Evolutionary conservation across 192 early-diverging fungal genomes (phyloP).

Genomic region (Coemansia sp.): DNA sequence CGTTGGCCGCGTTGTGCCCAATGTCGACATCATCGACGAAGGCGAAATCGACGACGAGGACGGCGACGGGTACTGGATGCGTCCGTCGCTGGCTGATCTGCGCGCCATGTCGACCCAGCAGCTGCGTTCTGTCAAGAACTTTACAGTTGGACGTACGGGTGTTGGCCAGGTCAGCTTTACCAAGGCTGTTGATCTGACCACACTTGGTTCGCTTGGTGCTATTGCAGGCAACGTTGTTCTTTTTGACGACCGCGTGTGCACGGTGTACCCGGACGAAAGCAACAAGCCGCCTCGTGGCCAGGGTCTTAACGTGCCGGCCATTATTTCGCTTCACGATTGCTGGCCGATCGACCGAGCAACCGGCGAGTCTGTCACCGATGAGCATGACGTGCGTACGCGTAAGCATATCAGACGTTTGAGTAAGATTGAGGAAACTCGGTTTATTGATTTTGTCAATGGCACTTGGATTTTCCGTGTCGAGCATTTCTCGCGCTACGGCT

Average conservation of each 20-base stretch:
- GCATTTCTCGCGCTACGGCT: conserved; percentile 80
- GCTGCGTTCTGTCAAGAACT: conserved; percentile 69
- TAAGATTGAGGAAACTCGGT: conserved; percentile 71
- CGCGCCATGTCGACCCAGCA: conserved; percentile 66
- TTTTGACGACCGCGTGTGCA: conserved; percentile 65
- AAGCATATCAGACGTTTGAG: conserved; percentile 70
- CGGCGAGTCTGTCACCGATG: conserved; percentile 63
- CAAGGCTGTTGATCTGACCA: conserved; percentile 78
- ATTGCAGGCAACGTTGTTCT: conserved; percentile 84
- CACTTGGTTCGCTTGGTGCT: conserved; percentile 54
- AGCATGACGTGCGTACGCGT: conserved; percentile 67
- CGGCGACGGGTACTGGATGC: conserved; percentile 64
- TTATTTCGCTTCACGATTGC: conserved; percentile 74
- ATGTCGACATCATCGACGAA: background rate
- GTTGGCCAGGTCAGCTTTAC: conserved; percentile 78
- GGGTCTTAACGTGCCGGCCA: conserved; percentile 86
- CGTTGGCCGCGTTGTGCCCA: background rate
- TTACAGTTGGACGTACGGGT: conserved; percentile 67
- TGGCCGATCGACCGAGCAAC: conserved; percentile 84
- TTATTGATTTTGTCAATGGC: conserved; percentile 76
- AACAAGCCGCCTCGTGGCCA: conserved; percentile 78
- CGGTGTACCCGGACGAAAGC: conserved; percentile 81
- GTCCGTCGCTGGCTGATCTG: conserved; percentile 73
- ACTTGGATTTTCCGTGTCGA: conserved; percentile 92
- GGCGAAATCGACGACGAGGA: conserved; percentile 25